Percentiles rank a stretch among this genome's conserved stretches.
These are phyloP conservation scores for Avena insularis DNA, from an alignment of 176 grass and related monocot genomes.

Conservation along the genomic window DNA sequence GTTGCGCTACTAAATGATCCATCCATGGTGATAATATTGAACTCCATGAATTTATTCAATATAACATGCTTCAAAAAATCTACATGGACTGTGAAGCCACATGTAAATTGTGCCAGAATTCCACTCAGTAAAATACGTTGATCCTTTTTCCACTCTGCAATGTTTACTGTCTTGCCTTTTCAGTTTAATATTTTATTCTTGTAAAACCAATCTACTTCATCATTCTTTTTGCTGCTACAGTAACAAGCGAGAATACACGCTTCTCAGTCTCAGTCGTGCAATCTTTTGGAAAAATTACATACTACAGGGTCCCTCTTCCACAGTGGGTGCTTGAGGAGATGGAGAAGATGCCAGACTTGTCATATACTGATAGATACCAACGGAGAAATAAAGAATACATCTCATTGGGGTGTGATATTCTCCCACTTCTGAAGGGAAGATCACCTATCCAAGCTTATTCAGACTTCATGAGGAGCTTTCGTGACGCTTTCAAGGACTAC, in stretches of 20 bases:
- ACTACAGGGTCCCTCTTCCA: slow-evolving; percentile 69
- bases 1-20: background rate
- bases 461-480: slow-evolving; percentile 90
- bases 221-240: background rate
- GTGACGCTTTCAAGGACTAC: slow-evolving; percentile 66
- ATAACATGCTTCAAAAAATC: background rate
- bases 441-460: slow-evolving; percentile 84
- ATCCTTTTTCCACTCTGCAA: slow-evolving; percentile 10
- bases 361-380: slow-evolving; percentile 67
- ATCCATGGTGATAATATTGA: background rate
- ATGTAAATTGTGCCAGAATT: background rate
- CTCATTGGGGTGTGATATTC: slow-evolving; percentile 72
- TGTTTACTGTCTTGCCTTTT: slow-evolving; percentile 16
- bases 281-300: background rate
- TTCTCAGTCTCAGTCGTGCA: slow-evolving; percentile 25
- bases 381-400: slow-evolving; percentile 82
- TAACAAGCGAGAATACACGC: background rate
- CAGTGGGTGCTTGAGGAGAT: slow-evolving; percentile 80
- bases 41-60: slow-evolving; percentile 10
- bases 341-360: slow-evolving; percentile 70
- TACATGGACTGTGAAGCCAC: background rate
- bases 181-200: background rate
- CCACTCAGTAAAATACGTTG: background rate
- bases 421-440: slow-evolving; percentile 72
- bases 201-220: background rate